These are phyloP conservation scores for Penicillium brasilianum DNA, from an alignment of 2,329 filamentous ascomycete species.

Conservation along the genomic window DNA sequence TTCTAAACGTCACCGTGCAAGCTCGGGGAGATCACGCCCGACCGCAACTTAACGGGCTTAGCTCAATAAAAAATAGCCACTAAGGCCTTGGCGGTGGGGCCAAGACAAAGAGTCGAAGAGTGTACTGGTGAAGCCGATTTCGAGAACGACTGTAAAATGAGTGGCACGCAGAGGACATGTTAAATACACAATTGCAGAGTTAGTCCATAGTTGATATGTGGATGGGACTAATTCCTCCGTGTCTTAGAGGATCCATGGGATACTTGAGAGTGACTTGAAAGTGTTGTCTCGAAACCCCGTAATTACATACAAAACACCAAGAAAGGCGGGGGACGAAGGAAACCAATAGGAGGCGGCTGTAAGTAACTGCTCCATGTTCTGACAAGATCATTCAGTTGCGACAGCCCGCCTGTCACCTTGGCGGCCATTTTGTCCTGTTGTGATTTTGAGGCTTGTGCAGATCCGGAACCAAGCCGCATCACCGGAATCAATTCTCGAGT, in stretches of 20 bases:
- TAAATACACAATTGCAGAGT: slow-evolving; percentile 14
- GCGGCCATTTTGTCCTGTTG: neutral
- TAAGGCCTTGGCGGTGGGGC: too few relatives aligned
- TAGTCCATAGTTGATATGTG: slow-evolving; percentile 14
- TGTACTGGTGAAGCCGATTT: too few relatives aligned
- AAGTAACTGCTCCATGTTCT: slow-evolving; percentile 6
- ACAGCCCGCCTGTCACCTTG: neutral
- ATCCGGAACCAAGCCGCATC: slow-evolving; percentile 1
- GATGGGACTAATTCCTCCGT: slow-evolving; percentile 13
- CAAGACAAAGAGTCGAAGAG: too few relatives aligned
- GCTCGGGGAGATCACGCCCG: too few relatives aligned
- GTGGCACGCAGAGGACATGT: slow-evolving; percentile 12
- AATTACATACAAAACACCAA: slow-evolving; percentile 12
- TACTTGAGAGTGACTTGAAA: slow-evolving; percentile 15
- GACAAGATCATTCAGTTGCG: slow-evolving; percentile 4
- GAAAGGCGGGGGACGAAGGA: slow-evolving; percentile 2
- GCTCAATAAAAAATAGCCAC: too few relatives aligned
- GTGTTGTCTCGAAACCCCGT: slow-evolving; percentile 12
- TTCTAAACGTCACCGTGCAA: too few relatives aligned
- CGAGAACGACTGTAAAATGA: slow-evolving; percentile 2
- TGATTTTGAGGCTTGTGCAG: neutral
- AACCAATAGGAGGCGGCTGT: slow-evolving; percentile 10
- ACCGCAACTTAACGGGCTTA: too few relatives aligned
- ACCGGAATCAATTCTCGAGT: slow-evolving; percentile 1
- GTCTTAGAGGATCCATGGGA: slow-evolving; percentile 13